Base-by-base conservation (phyloP, 2,329 filamentous ascomycete species). In the Trichoderma atrobrunneum region DNA sequence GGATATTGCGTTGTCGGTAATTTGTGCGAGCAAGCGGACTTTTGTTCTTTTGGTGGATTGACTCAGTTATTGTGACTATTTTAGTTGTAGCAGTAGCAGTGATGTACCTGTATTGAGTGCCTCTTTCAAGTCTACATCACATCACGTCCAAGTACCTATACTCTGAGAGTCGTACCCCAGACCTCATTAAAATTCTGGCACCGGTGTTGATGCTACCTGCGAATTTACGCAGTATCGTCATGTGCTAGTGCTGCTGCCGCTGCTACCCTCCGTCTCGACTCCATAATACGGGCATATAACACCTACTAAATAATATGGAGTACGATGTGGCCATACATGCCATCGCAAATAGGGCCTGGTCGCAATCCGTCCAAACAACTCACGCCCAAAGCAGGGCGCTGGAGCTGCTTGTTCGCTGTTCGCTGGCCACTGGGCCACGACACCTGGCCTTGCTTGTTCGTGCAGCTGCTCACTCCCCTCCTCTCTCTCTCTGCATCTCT, bases 391-490 rank as follows among this genome's bases (percentile, higher is more conserved):
- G 66, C 64, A 69, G 66, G 66, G 56, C 66, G 57, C 66, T 61
- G 66, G 66, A 68, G 65, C 51, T 59, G 28, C 43, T 26, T 21
- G 43, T 54, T 54, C 43, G 63, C 43, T 69, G 57, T 69, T 54
- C 36, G 66, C 66, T 61, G 66, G 56, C 57, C 61, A 65, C 69
- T 34, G 59, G 65, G 56, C 66, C 69, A 71, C 69, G 69, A 71
- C 69, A 71, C 61, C 30, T 34, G 39, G 36, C 65, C 65, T 65
- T 65, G 64, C 60, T 63, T 10, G 43, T 34, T 32, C 26, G 28
- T 65, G 63, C 63, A 61, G 59, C 66, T 69, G 66, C 66, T 69
- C 66, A 69, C 66, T 69, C 66, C 66, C 64, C 66, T 63, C 36
- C 39, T 28, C 59, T 67, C 34, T 51, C 32, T n/a, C n/a, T 24